Base-by-base conservation (phyloP, 176 grass and related monocot species). In the Aegilops sharonensis region DNA sequence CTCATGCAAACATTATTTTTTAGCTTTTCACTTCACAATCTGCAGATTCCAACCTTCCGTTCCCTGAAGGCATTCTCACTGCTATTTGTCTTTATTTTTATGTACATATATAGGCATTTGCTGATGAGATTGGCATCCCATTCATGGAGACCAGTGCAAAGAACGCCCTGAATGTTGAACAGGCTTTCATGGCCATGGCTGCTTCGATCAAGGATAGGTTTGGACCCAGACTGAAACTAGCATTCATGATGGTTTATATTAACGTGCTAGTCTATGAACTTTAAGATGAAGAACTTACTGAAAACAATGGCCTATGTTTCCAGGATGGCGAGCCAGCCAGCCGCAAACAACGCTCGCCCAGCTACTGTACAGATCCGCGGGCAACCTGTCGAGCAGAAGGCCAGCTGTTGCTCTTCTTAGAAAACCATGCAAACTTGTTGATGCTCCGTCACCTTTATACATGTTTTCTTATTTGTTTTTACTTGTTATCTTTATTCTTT, bases 141-240 rank as follows among this genome's bases (percentile, higher is more conserved):
- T 94, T 94, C 87, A 89, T 94, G 89, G 92, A 94, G 77, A 89
- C 92, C 9, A 94, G 92, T 64, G 92, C 92, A 6, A 94, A 94
- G 81, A 94, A 91, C 67, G 87, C 92, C 59, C 60, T 84, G 21
- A 94, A 94, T 45, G 92, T 94, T n/a, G 92, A 94, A 29, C 87
- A 94, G 75, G 92, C 92, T 12, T 94, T 94, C 75, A 91, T 94
- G 92, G 87, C 92, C 75, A 94, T 94, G 92, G 84, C 89, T 78
- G 74, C 89, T 62, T 75, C 89, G 11, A 94, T 94, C 86, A 94
- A 91, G 87, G 77, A 81, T 75, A 88, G 87, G 92, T 94, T 42
- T 45, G 70, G 66, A 23, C 60, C 60, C n/a, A 11, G 0, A 42
- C 2, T 3, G 1, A 45, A 20, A 52, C 72, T 48, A 20, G 24